phyloP scores from a whole-genome alignment of 2,329 filamentous ascomycete genomes.

The Microthyrium microscopicum region DNA sequence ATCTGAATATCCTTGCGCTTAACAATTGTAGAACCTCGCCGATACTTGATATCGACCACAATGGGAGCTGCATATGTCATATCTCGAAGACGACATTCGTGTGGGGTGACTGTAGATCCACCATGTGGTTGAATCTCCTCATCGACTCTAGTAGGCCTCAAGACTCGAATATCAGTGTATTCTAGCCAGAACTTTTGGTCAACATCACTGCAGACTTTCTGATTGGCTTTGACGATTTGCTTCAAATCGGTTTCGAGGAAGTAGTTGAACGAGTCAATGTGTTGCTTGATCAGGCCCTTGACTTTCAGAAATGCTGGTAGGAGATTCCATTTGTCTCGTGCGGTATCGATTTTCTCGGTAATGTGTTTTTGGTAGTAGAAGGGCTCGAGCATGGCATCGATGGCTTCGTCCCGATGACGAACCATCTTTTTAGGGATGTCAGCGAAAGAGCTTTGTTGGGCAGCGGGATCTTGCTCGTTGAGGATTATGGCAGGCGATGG shows the following conservation, averaged over 20 bases:
- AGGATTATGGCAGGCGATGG: conserved; percentile 7
- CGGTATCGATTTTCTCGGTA: conserved; percentile 53
- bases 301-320: conserved; percentile 96
- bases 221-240: conserved; percentile 87
- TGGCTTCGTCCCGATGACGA: conserved; percentile 26
- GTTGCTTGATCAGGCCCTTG: conserved; percentile 91
- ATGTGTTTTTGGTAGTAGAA: conserved; percentile 54
- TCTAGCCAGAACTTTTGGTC: conserved; percentile 87
- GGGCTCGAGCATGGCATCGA: conserved; percentile 49
- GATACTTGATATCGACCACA: conserved; percentile 79
- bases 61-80: conserved; percentile 98
- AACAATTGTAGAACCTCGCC: conserved; percentile 60
- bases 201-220: conserved; percentile 76
- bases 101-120: conserved; percentile 55
- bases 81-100: conserved; percentile 90
- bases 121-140: conserved; percentile 38
- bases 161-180: conserved; percentile 78
- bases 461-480: conserved; percentile 5
- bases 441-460: conserved; percentile 5
- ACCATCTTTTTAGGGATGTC: conserved; percentile 4
- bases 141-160: conserved; percentile 63
- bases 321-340: conserved; percentile 87
- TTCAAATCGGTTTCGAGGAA: conserved; percentile 95
- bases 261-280: conserved; percentile 97
- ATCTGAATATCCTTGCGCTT: conserved; percentile 61